A percentile compares a stretch with the other conserved stretches of the same genome.
Evolutionary conservation across 306 rosid species (phyloP).

Genomic region (Cicer arietinum): DNA sequence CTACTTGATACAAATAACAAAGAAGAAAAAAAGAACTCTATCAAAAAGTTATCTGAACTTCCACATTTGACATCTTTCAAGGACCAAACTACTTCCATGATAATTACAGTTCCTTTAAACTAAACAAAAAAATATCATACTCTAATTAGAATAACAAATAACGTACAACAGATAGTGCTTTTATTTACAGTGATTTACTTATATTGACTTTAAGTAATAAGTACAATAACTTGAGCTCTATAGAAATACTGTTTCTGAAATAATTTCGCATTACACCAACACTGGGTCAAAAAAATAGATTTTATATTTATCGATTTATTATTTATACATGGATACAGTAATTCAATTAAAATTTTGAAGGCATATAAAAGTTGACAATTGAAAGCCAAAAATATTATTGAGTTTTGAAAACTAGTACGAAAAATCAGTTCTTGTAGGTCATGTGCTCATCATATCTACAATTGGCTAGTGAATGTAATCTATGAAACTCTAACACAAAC

Average conservation of each 20-base stretch:
- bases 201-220: conserved; percentile 9
- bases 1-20: conserved; percentile 14
- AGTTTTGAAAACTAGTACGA: not conserved
- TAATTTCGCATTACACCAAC: not conserved
- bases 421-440: not conserved
- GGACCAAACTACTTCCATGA: conserved; percentile 18
- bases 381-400: not conserved
- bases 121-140: not conserved
- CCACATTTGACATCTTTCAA: conserved; percentile 12
- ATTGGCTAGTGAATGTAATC: not conserved
- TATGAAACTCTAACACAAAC: no score
- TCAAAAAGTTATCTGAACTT: conserved; percentile 10
- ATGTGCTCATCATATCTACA: not conserved
- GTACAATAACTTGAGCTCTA: conserved; percentile 13
- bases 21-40: conserved; percentile 17
- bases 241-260: conserved; percentile 11
- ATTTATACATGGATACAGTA: not conserved
- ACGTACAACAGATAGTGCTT: not conserved
- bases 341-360: not conserved
- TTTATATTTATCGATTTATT: not conserved
- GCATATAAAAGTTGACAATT: not conserved
- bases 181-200: conserved; percentile 11
- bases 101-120: conserved; percentile 4
- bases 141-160: not conserved
- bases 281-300: not conserved